Base-by-base conservation (phyloP, 495 filamentous ascomycete genomes). In the Xylaria bambusicola region DNA sequence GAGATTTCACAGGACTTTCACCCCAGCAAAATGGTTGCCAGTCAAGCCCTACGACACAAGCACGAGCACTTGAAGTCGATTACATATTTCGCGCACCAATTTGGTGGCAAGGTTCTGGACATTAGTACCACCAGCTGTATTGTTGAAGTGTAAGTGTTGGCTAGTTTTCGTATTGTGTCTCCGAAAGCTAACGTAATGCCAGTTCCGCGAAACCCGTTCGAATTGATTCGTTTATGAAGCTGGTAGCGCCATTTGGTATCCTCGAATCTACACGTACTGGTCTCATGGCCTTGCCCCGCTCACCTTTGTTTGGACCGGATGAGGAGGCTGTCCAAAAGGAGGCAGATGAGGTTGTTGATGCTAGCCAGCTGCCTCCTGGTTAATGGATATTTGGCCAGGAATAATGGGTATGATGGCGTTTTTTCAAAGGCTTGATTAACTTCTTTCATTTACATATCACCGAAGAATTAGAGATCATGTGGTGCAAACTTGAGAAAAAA, bases 81-180 rank as follows among this genome's bases (percentile, higher is more conserved):
- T 68, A 98, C 93, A 47, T 90, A 95, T 73, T 84, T 98, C 71
- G 87, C 93, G 15, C 94, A 97, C 78, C 94, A 98, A 70, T 98
- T 98, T 73, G 92, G 92, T 23, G 94, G 94, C 45, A 98, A 98
- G 76, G 88, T 98, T 20, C 74, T 97, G 72, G 94, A 98, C 78
- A 98, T 98, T 64, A 96, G 91, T 77, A 97, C 87, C 62, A 97
- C 91, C 71, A 97, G 93, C 77, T 97, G 93, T 77, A 97, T 98
- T 76, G 92, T 98, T 62, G 94, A 98, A 73, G 73, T 98, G 91
- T 94, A 83, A 82, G 90, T 86, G 51, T 27, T 36, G 33, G 13
- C 36, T 15, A 56, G 26, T 20, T 51, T 2, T 29, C 17, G 2
- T 46, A 13, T 8, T 44, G 13, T 48, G 20, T 52, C 6, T 49